Evolutionary conservation across 2,329 filamentous ascomycete species (phyloP).

Genomic region (Aureobasidium subglaciale): DNA sequence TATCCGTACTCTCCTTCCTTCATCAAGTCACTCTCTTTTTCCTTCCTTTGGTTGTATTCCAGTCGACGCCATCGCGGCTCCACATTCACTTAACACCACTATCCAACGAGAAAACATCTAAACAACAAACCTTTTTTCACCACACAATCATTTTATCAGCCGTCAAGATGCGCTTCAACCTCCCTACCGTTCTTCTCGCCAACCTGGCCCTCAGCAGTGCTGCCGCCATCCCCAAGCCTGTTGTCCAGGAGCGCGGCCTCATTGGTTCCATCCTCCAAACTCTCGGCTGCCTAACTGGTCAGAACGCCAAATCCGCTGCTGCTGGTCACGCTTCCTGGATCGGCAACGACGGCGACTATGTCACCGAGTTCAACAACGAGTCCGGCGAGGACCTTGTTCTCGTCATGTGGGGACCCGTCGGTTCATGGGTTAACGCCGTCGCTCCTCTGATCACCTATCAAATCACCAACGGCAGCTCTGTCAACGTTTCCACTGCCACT

Average conservation of each 20-base stretch:
- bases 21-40: slow-evolving; percentile 11
- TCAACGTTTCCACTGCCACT: slow-evolving; percentile 16
- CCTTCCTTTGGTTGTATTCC: slow-evolving; percentile 1
- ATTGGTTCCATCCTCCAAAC: slow-evolving; percentile 11
- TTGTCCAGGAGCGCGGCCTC: slow-evolving; percentile 14
- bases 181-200: slow-evolving; percentile 14
- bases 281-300: slow-evolving; percentile 14
- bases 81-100: slow-evolving; percentile 10
- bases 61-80: slow-evolving; percentile 14
- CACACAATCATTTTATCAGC: not conserved
- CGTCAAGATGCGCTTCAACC: slow-evolving; percentile 13
- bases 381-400: slow-evolving; percentile 18
- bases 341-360: slow-evolving; percentile 17
- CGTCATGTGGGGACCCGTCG: slow-evolving; percentile 17
- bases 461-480: slow-evolving; percentile 11
- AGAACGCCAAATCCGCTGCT: slow-evolving; percentile 13
- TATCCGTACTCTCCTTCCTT: not conserved
- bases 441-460: slow-evolving; percentile 18
- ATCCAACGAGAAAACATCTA: not conserved
- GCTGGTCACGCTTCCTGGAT: slow-evolving; percentile 14
- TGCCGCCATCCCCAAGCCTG: slow-evolving; percentile 14
- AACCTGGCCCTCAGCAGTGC: slow-evolving; percentile 15
- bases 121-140: slow-evolving; percentile 9
- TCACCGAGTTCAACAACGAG: slow-evolving; percentile 19
- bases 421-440: slow-evolving; percentile 16